A percentile compares a stretch with the other conserved stretches of the same genome.
Conservation (phyloP, 23 red algal species). For the Gracilaria gracilis region DNA sequence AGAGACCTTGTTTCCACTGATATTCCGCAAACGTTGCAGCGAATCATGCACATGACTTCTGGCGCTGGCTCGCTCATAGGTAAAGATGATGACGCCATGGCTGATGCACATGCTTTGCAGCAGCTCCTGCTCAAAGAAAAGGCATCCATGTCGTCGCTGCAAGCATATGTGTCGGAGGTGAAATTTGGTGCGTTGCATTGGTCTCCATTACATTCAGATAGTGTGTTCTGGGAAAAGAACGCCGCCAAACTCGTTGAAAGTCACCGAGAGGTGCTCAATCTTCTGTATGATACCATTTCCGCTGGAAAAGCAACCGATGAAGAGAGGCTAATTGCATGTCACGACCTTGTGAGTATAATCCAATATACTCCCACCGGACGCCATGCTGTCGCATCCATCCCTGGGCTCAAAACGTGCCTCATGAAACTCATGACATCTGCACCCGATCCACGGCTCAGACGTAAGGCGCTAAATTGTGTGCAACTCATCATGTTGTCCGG, state of each 20-base stretch:
- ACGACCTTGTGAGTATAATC: slow-evolving; percentile 82
- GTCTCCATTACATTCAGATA: slow-evolving; percentile 84
- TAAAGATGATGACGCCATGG: slow-evolving; percentile 75
- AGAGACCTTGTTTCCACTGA: slow-evolving; percentile 29
- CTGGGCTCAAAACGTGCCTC: slow-evolving; percentile 77
- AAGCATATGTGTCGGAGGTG: slow-evolving; percentile 83
- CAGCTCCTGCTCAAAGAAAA: slow-evolving; percentile 56
- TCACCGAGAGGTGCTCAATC: slow-evolving; percentile 67
- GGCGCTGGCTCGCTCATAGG: slow-evolving; percentile 36
- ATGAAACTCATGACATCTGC: slow-evolving; percentile 82
- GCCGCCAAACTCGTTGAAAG: slow-evolving; percentile 62
- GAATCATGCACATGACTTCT: slow-evolving; percentile 32
- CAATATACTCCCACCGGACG: slow-evolving; percentile 68
- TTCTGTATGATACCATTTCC: slow-evolving; percentile 36
- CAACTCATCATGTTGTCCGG: slow-evolving; percentile 20
- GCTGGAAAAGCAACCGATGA: slow-evolving; percentile 11
- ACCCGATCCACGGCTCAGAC: neutral
- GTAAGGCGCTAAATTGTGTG: slow-evolving; percentile 24
- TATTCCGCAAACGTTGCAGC: slow-evolving; percentile 20
- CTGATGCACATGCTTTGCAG: slow-evolving; percentile 61
- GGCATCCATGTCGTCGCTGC: slow-evolving; percentile 79
- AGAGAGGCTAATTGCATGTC: slow-evolving; percentile 57
- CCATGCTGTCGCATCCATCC: slow-evolving; percentile 32
- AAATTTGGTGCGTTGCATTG: slow-evolving; percentile 72
- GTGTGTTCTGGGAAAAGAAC: slow-evolving; percentile 86